phyloP scores from a whole-genome alignment of 768 basidiomycete species.

The Cystofilobasidium ferigula region DNA sequence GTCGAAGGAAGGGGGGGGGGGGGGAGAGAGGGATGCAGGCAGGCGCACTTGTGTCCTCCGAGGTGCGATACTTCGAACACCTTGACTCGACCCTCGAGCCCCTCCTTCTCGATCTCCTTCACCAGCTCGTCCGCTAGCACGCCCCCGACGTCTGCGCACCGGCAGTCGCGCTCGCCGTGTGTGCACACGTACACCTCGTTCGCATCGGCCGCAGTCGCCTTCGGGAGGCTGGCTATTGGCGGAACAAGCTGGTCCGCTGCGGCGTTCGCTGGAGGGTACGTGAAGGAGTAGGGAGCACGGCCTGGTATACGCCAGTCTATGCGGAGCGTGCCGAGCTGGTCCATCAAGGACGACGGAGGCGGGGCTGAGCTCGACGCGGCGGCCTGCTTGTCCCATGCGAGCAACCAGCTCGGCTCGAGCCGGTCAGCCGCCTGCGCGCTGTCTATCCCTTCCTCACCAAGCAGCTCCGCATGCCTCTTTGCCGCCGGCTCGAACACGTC shows the following conservation, averaged over 20 bases:
- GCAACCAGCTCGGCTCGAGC: background rate
- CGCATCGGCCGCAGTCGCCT: background rate
- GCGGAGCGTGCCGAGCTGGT: background rate
- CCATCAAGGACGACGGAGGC: background rate
- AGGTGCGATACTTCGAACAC: conserved; percentile 65
- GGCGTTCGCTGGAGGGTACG: background rate
- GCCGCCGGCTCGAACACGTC: background rate
- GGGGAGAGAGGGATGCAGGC: background rate
- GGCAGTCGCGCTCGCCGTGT: conserved; percentile 65
- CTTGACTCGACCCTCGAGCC: conserved; percentile 36
- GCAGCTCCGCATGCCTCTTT: background rate
- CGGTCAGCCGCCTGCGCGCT: background rate
- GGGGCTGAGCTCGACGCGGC: too few species aligned
- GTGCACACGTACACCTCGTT: conserved; percentile 50
- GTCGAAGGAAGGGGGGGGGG: background rate
- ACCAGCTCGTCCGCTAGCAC: conserved; percentile 49
- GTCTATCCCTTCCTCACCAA: background rate
- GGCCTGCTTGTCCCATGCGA: conserved; percentile 12
- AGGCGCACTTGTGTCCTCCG: conserved; percentile 66
- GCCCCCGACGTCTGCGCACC: conserved; percentile 59
- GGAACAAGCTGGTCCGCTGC: background rate
- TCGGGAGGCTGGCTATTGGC: background rate
- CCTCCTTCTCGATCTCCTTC: conserved; percentile 45
- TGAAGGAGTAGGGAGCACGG: background rate
- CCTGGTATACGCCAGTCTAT: background rate